Base-by-base conservation (phyloP, 202 grass and related monocot genomes). In the Carex sylvatica region DNA sequence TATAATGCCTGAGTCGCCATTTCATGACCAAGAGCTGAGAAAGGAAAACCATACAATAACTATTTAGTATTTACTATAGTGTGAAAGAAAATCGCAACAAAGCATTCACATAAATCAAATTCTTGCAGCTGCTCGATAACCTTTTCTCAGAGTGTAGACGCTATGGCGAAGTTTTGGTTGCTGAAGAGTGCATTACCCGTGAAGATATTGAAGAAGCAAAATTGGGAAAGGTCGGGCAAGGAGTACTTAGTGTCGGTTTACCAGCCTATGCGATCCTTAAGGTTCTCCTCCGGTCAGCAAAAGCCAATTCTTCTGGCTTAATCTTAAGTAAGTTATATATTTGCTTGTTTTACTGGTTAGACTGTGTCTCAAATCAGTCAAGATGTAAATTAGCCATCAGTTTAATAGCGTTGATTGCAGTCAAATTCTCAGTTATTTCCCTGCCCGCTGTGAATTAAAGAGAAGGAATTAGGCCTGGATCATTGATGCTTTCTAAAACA, bases 231-330 rank as follows among this genome's bases (percentile, higher is more conserved):
- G 84, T 87, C 47, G 89, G 89, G 35, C 93, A 90, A 31, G 86
- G 88, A 58, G 77, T 93, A 75, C 78, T 99, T 63, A 93, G 89
- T 40, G 86, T 93, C 69, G 96, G 93, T 74, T 89, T 99, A 67
- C 96, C 96, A 20, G 96, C 96, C 72, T 99, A 92, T 87, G 91
- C 85, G 49, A 99, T 99, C 51, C 96, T 99, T 84, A 89, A 93
- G 69, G 84, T 76, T 61, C 91, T 99, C 53, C 68, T 99, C 66
- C 83, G 84, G 18, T 99, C 96, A 1, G 91, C 88, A 70, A 92
- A 92, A 59, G 80, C 86, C 62, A 86, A 90, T 75, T 90, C 88
- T 52, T 85, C 54, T 49, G 91, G 96, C 35, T 60, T 99, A 61
- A 9, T 96, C 69, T 90, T 96, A 63, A 93, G 92, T 99, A 88